Percentiles rank a stretch among this genome's conserved stretches.
Evolutionary conservation across 192 early-diverging fungal genomes (phyloP).

Genomic region (Coemansia sp.): DNA sequence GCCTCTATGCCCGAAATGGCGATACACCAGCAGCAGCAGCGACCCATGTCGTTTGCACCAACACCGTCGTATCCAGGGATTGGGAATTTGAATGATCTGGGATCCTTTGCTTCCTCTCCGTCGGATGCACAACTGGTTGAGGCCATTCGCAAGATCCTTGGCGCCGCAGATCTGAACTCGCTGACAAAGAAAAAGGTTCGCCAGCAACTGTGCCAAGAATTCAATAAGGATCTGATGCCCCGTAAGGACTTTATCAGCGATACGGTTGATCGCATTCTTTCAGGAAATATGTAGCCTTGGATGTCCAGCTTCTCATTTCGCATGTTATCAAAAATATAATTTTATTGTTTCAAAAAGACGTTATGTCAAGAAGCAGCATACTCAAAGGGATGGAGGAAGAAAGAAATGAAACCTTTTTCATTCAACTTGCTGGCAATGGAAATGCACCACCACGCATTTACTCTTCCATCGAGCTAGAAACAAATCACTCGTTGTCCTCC

Average conservation of each 20-base stretch:
- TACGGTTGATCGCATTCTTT: slow-evolving; percentile 51
- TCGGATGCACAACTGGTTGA: slow-evolving; percentile 67
- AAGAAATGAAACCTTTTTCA: background rate
- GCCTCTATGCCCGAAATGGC: slow-evolving; percentile 12
- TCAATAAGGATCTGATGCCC: slow-evolving; percentile 63
- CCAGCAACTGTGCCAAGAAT: slow-evolving; percentile 63
- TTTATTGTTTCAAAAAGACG: background rate
- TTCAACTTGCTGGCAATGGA: background rate
- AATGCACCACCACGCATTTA: background rate
- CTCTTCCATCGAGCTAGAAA: background rate
- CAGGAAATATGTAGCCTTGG: slow-evolving; percentile 15
- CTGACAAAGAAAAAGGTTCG: slow-evolving; percentile 84
- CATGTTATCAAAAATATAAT: slow-evolving; percentile 2
- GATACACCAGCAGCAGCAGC: slow-evolving; percentile 6
- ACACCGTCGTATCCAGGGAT: slow-evolving; percentile 15
- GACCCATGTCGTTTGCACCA: slow-evolving; percentile 4
- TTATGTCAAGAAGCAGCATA: background rate
- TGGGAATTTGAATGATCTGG: slow-evolving; percentile 28
- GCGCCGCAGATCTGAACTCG: slow-evolving; percentile 64
- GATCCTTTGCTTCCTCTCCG: background rate
- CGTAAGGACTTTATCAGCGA: slow-evolving; percentile 73
- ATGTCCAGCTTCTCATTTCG: background rate
- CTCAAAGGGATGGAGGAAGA: background rate
- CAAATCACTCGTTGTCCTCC: background rate
- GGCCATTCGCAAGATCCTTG: slow-evolving; percentile 67